A percentile compares a stretch with the other conserved stretches of the same genome.
Evolutionary conservation across 2,329 filamentous ascomycete genomes (phyloP).

Genomic region (Talaromyces sp.): DNA sequence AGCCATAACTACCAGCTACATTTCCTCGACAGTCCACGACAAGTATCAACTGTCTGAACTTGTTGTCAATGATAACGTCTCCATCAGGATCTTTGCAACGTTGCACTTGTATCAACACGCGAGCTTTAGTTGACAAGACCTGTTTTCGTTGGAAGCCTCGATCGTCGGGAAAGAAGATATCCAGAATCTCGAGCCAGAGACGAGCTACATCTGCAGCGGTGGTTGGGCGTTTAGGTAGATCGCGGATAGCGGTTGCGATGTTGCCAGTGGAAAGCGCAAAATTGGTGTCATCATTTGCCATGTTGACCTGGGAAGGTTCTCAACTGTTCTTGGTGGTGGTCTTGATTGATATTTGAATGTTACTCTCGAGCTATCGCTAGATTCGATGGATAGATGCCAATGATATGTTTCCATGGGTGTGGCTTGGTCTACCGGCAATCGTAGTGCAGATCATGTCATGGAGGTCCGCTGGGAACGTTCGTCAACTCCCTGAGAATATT

Average conservation of each 20-base stretch:
- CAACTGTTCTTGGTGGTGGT: background rate
- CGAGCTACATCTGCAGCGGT: slow-evolving; percentile 3
- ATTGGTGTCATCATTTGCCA: slow-evolving; percentile 3
- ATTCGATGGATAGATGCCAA: background rate
- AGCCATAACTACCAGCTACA: background rate
- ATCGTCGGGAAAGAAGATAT: slow-evolving; percentile 11
- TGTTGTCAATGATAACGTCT: background rate
- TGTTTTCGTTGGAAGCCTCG: slow-evolving; percentile 4
- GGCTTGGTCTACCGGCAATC: too few relatives aligned
- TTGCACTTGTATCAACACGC: slow-evolving; percentile 4
- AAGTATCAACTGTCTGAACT: background rate
- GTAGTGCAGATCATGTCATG: background rate
- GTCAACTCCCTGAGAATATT: background rate
- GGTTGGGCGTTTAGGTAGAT: slow-evolving; percentile 9
- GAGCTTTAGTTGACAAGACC: background rate
- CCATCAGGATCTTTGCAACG: slow-evolving; percentile 4
- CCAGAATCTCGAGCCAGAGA: slow-evolving; percentile 11
- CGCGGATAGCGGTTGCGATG: slow-evolving; percentile 8
- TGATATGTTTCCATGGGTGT: background rate
- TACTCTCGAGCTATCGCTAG: background rate
- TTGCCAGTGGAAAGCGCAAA: slow-evolving; percentile 14
- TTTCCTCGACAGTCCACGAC: slow-evolving; percentile 9
- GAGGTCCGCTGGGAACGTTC: background rate
- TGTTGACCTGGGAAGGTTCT: background rate
- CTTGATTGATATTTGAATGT: background rate